Evolutionary conservation across 2,329 filamentous ascomycete genomes (phyloP).

Genomic region (Neurospora sp.): DNA sequence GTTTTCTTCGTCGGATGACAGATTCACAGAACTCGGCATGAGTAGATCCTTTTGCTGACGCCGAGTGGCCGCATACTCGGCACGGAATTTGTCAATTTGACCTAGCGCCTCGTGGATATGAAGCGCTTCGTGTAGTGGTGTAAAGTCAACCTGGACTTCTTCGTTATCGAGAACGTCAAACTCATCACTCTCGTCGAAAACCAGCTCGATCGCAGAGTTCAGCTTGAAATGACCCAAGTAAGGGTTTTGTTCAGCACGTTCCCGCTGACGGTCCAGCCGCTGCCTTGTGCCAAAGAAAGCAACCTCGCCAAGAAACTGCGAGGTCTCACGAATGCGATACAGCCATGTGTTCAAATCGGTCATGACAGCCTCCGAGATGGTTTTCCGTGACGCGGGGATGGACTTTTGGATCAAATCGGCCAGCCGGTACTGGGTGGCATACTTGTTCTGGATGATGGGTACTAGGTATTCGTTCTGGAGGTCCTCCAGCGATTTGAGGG

Average conservation of each 20-base stretch:
- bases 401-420: constrained; percentile 94
- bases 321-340: constrained; percentile 88
- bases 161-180: constrained; percentile 95
- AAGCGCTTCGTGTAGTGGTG: constrained; percentile 83
- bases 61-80: constrained; percentile 85
- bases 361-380: constrained; percentile 96
- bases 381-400: constrained; percentile 82
- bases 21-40: constrained; percentile 63
- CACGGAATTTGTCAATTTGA: constrained; percentile 80
- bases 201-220: constrained; percentile 91
- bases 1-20: constrained; percentile 73
- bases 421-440: constrained; percentile 88
- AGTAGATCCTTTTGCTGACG: constrained; percentile 86
- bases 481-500: constrained; percentile 86
- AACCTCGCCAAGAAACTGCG: constrained; percentile 90
- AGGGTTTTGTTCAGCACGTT: constrained; percentile 64
- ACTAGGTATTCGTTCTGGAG: constrained; percentile 88
- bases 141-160: constrained; percentile 88
- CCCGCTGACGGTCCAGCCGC: constrained; percentile 70
- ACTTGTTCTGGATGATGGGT: constrained; percentile 63
- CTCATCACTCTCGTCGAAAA: constrained; percentile 90
- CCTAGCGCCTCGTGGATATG: constrained; percentile 95
- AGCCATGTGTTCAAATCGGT: constrained; percentile 94
- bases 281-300: constrained; percentile 94
- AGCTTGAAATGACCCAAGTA: constrained; percentile 78